phyloP scores from a whole-genome alignment of 1,284 basidiomycete genomes.

The Schizopora paradoxa region DNA sequence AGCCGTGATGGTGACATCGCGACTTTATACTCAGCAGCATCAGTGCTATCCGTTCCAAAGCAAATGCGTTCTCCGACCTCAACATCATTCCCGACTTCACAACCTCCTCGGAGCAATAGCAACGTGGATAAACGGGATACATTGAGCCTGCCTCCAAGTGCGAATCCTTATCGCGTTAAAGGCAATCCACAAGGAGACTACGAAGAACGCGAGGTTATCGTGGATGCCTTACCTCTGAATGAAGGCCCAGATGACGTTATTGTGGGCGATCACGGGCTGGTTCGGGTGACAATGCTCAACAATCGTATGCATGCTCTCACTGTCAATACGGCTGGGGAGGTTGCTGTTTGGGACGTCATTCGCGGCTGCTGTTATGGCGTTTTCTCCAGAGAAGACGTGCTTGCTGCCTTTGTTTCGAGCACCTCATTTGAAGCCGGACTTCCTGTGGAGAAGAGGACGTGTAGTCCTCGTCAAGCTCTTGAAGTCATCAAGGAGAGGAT shows the following conservation, averaged over 20 bases:
- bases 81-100: constrained; percentile 13
- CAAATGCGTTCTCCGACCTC: constrained; percentile 27
- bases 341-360: constrained; percentile 92
- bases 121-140: constrained; percentile 31
- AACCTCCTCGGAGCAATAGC: constrained; percentile 27
- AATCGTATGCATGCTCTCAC: constrained; percentile 90
- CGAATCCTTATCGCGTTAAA: constrained; percentile 17
- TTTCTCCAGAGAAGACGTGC: constrained; percentile 62
- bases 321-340: constrained; percentile 80
- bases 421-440: constrained; percentile 27
- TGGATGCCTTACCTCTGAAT: constrained; percentile 69
- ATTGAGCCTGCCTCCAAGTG: constrained; percentile 26
- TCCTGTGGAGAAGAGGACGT: constrained; percentile 34
- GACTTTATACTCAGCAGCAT: constrained; percentile 79
- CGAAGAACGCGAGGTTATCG: constrained; percentile 77
- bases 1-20: constrained; percentile 69
- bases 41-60: constrained; percentile 65
- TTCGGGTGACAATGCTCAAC: constrained; percentile 80
- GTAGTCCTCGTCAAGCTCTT: constrained; percentile 76
- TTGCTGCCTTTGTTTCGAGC: constrained; percentile 37
- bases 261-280: constrained; percentile 75
- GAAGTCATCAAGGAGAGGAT: constrained; percentile 85
- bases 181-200: constrained; percentile 51
- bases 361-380: constrained; percentile 73
- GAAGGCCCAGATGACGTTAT: constrained; percentile 67